Evolutionary conservation across 352 stramenopile species (phyloP).

Genomic region (Pythium aristosporum): DNA sequence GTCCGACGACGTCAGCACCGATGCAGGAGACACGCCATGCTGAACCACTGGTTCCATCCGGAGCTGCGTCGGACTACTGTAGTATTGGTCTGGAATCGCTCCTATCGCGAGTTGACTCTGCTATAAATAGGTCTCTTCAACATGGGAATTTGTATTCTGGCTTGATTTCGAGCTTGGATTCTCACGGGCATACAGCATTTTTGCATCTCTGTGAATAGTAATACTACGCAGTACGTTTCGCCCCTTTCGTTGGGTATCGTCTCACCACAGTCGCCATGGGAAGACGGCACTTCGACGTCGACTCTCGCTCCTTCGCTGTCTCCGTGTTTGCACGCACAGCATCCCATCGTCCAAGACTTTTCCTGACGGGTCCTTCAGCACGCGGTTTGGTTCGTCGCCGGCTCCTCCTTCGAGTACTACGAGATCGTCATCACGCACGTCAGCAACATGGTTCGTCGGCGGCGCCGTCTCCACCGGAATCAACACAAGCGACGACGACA

Average conservation of each 20-base stretch:
- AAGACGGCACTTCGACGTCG: conserved; percentile 9
- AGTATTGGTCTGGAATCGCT: no score
- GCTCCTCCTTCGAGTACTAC: conserved; percentile 27
- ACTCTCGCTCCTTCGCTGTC: conserved; percentile 3
- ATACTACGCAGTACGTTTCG: background rate
- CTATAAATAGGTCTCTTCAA: no score
- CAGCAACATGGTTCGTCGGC: conserved; percentile 21
- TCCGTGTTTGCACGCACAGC: conserved; percentile 18
- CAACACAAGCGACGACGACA: conserved; percentile 29
- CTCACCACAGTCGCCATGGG: conserved; percentile 29
- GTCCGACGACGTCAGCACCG: background rate
- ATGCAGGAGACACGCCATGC: background rate
- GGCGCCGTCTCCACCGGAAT: conserved; percentile 11
- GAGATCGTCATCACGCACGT: conserved; percentile 21
- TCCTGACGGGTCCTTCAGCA: conserved; percentile 9
- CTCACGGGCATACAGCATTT: background rate
- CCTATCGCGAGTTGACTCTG: no score
- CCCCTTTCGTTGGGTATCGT: no score
- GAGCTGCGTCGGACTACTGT: background rate
- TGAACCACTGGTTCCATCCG: conserved; percentile 1
- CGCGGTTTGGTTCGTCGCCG: conserved; percentile 8
- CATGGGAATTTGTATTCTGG: no score
- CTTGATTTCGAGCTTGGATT: no score
- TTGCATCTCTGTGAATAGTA: conserved; percentile 14
- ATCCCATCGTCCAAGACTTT: background rate